Percentiles rank a stretch among this genome's conserved stretches.
Conservation (phyloP, 441 rosid genomes). For the Mallotus repandus region DNA sequence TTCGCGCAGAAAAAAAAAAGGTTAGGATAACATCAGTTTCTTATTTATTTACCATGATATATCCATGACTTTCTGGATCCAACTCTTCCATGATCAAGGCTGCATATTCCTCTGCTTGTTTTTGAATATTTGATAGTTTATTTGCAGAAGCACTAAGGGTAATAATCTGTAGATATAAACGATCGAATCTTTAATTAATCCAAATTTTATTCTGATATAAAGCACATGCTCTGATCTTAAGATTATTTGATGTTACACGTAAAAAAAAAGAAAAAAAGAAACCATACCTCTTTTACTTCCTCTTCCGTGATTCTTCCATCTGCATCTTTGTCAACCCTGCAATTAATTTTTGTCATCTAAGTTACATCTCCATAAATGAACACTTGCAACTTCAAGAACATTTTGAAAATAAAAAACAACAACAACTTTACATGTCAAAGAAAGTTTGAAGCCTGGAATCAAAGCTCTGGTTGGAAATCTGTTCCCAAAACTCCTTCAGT, state of each 20-base stretch:
- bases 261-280: too few species aligned
- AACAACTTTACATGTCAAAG: constrained; percentile 69
- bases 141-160: constrained; percentile 90
- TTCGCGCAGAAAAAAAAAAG: not conserved
- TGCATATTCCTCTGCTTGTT: constrained; percentile 54
- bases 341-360: constrained; percentile 14
- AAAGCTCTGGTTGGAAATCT: constrained; percentile 79
- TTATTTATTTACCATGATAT: too few species aligned
- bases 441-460: constrained; percentile 92
- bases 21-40: too few species aligned
- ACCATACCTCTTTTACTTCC: constrained; percentile 78
- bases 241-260: too few species aligned
- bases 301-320: constrained; percentile 84
- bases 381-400: too few species aligned
- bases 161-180: constrained; percentile 54
- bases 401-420: not conserved
- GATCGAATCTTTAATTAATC: not conserved
- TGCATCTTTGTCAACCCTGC: constrained; percentile 94
- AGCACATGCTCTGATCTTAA: constrained; percentile 8
- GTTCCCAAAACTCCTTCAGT: constrained; percentile 79
- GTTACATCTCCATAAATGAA: not conserved
- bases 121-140: constrained; percentile 73
- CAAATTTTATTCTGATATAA: constrained; percentile 8
- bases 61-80: too few species aligned
- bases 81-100: too few species aligned